These are phyloP conservation scores for Fusarium sp. DNA, from an alignment of 2,329 filamentous ascomycete species.

Conservation along the genomic window DNA sequence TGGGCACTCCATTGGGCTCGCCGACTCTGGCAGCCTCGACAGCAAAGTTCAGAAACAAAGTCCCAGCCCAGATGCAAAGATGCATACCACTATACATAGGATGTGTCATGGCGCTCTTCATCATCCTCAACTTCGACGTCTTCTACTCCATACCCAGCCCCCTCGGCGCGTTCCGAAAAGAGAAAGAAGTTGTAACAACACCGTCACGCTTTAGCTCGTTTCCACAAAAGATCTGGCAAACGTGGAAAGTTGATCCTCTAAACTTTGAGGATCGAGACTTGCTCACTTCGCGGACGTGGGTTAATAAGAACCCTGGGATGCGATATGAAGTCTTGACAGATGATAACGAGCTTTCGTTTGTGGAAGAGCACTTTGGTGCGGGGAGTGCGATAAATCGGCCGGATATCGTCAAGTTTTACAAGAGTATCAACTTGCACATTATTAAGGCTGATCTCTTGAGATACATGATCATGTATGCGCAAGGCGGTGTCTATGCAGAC, in stretches of 20 bases:
- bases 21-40: conserved; percentile 53
- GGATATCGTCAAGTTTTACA: conserved; percentile 73
- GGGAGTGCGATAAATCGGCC: conserved; percentile 72
- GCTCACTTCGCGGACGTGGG: conserved; percentile 71
- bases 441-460: conserved; percentile 75
- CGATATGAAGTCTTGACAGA: conserved; percentile 78
- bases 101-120: conserved; percentile 56
- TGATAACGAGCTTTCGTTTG: conserved; percentile 73
- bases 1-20: conserved; percentile 51
- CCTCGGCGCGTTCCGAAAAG: conserved; percentile 23
- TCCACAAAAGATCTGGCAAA: conserved; percentile 80
- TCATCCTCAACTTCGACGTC: conserved; percentile 59
- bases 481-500: conserved; percentile 79
- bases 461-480: conserved; percentile 77
- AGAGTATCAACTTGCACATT: conserved; percentile 70
- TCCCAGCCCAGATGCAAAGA: conserved; percentile 62
- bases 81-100: conserved; percentile 59
- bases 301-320: conserved; percentile 72
- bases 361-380: conserved; percentile 75
- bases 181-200: conserved; percentile 10
- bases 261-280: conserved; percentile 73
- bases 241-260: conserved; percentile 77
- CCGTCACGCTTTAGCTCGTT: conserved; percentile 54
- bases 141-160: conserved; percentile 47
- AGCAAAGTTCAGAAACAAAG: conserved; percentile 47